A percentile compares a stretch with the other conserved stretches of the same genome.
phyloP scores from a whole-genome alignment of 345 rosid species.

The Salix suchowensis region DNA sequence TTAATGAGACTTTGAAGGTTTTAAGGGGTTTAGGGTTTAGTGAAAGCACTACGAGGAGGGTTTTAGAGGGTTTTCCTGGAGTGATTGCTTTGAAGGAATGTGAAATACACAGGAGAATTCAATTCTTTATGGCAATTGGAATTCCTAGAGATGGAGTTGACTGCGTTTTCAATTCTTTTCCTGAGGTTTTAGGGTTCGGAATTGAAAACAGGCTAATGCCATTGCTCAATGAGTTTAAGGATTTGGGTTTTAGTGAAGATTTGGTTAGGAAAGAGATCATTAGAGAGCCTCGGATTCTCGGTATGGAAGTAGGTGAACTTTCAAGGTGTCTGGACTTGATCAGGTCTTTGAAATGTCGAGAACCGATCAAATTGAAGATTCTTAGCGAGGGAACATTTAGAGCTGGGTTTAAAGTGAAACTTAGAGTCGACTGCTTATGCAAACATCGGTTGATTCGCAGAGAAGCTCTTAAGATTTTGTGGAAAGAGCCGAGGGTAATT shows the following conservation, averaged over 20 bases:
- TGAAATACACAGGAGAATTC: constrained; percentile 44
- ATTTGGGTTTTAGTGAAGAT: constrained; percentile 50
- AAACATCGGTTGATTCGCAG: constrained; percentile 60
- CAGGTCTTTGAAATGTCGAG: constrained; percentile 57
- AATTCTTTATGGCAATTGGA: constrained; percentile 45
- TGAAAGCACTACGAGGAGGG: constrained; percentile 38
- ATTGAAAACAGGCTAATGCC: constrained; percentile 53
- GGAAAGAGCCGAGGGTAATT: constrained; percentile 79
- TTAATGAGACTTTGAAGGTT: constrained; percentile 25
- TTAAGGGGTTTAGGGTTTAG: constrained; percentile 62
- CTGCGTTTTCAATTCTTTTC: constrained; percentile 43
- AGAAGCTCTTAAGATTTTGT: constrained; percentile 69
- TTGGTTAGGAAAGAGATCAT: constrained; percentile 50
- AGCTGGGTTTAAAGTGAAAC: constrained; percentile 71
- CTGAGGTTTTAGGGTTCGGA: constrained; percentile 45
- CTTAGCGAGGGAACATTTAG: constrained; percentile 47
- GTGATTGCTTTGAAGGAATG: constrained; percentile 39
- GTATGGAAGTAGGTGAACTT: constrained; percentile 78
- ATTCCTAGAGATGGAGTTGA: constrained; percentile 38
- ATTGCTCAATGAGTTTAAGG: constrained; percentile 52
- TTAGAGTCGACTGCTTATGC: constrained; percentile 75
- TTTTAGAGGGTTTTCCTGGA: constrained; percentile 52
- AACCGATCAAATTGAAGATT: constrained; percentile 44
- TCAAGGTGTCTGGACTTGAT: constrained; percentile 58
- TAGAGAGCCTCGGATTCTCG: constrained; percentile 54